Conservation (phyloP, 176 grass and related monocot species). For the Phragmites australis region DNA sequence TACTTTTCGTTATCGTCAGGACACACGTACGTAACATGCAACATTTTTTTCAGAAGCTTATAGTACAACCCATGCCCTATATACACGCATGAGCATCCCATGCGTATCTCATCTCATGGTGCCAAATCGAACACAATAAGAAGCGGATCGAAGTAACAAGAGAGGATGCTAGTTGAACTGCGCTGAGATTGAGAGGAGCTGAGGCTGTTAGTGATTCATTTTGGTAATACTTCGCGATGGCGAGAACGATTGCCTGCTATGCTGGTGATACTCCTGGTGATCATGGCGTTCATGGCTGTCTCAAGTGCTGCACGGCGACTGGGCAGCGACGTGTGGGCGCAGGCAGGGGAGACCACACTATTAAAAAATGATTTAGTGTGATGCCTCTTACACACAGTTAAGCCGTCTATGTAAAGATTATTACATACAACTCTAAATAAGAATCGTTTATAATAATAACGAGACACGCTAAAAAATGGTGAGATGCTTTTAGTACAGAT, state of each 20-base stretch:
- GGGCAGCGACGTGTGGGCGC: not conserved
- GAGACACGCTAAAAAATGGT: too few relatives aligned
- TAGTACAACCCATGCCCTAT: not conserved
- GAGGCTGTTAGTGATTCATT: too few relatives aligned
- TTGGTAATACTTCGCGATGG: too few relatives aligned
- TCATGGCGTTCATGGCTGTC: not conserved
- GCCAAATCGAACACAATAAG: not conserved
- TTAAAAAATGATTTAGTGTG: too few relatives aligned
- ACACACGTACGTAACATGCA: constrained; percentile 8
- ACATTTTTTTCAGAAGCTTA: not conserved
- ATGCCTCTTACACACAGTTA: too few relatives aligned
- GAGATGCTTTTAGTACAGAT: too few relatives aligned
- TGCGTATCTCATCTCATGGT: not conserved
- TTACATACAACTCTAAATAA: too few relatives aligned
- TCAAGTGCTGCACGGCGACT: not conserved
- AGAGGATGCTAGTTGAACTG: too few relatives aligned
- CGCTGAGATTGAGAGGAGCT: not conserved
- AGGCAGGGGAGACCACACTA: not conserved
- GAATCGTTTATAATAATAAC: too few relatives aligned
- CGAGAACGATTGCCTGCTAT: not conserved
- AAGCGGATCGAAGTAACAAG: not conserved
- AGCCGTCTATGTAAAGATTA: too few relatives aligned
- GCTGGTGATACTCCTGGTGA: not conserved
- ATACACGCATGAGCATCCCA: not conserved
- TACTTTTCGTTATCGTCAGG: not conserved